These are phyloP conservation scores for Puccinia polysora DNA, from an alignment of 1,284 basidiomycete species.

Conservation along the genomic window DNA sequence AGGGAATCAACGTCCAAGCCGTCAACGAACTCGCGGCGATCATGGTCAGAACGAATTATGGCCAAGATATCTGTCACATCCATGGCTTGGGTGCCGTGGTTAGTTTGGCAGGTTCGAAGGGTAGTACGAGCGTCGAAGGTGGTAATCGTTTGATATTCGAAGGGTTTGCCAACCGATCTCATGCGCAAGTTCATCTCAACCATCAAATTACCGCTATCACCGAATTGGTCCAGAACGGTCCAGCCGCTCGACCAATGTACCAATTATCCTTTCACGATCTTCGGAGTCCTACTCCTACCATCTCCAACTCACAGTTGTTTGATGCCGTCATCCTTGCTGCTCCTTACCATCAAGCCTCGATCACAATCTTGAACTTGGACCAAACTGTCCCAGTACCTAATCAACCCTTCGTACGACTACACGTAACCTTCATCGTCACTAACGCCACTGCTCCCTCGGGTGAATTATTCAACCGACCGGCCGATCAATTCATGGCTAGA, in stretches of 20 bases:
- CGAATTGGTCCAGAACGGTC: neutral
- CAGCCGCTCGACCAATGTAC: neutral
- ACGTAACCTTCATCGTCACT: constrained; percentile 84
- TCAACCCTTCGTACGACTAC: constrained; percentile 73
- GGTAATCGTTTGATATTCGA: constrained; percentile 87
- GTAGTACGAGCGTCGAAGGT: constrained; percentile 64
- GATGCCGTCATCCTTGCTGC: constrained; percentile 68
- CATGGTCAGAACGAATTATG: constrained; percentile 82
- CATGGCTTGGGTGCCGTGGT: constrained; percentile 73
- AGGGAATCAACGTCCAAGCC: constrained; percentile 62
- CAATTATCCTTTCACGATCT: constrained; percentile 47
- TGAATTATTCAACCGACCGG: constrained; percentile 65
- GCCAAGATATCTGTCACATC: constrained; percentile 67
- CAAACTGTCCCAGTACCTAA: constrained; percentile 59
- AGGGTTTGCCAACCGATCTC: constrained; percentile 66
- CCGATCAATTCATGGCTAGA: constrained; percentile 59
- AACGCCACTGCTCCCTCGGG: constrained; percentile 63
- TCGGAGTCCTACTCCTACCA: constrained; percentile 37
- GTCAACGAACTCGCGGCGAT: constrained; percentile 75
- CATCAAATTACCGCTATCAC: constrained; percentile 59
- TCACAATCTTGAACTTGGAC: constrained; percentile 56
- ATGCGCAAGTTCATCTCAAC: constrained; percentile 65
- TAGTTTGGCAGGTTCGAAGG: constrained; percentile 69
- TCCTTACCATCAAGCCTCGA: constrained; percentile 57
- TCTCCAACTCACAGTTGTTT: constrained; percentile 56